Evolutionary conservation across 2,329 filamentous ascomycete genomes (phyloP), one percentile per base, ranked within the genome.

Genomic region (Penicillium sp.): DNA sequence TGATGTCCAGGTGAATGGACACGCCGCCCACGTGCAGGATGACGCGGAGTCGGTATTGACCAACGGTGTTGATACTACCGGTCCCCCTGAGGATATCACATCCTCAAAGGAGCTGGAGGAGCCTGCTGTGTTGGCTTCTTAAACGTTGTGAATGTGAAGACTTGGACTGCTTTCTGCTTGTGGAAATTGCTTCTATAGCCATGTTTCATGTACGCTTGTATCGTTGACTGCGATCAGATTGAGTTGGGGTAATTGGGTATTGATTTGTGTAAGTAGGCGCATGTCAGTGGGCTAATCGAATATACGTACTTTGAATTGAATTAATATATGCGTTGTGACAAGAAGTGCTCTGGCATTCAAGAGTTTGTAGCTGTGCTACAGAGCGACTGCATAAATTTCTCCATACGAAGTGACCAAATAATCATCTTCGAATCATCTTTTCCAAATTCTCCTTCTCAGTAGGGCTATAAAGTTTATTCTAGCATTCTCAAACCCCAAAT

Each of bases 1-100:
- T 3, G 79, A 49, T 9, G 8, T 14, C 14, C 47, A 24, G 24
- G 42, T 81, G 7, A 79, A 76, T 10, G 76, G 76, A 27, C 29
- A 39, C 29, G 21, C 48, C 4, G 54, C 29, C 27, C 46, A 44
- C 6, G 33, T 53, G 5, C n/a, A 26, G 3, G 42, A 21, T 24
- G 37, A 27, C 16, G 55, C 49, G 22, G 43, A 59, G 29, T 58
- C 46, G 42, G 61, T 43, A 39, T 13, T 58, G 55, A 49, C 21
- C 22, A 52, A 43, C 26, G 54, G 33, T n/a, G 54, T 45, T 39
- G 39, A 45, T 24, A 33, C 21, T 14, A 52, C 26, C 16, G 39
- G 55, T 56, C 35, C 58, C 57, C 54, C 54, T 10, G 64, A 62
- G 42, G 59, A 59, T 26, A 48, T 44, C 14, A 5, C 52, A 11